phyloP scores from a whole-genome alignment of 2,329 filamentous ascomycete species.

The Botrytis byssoidea region DNA sequence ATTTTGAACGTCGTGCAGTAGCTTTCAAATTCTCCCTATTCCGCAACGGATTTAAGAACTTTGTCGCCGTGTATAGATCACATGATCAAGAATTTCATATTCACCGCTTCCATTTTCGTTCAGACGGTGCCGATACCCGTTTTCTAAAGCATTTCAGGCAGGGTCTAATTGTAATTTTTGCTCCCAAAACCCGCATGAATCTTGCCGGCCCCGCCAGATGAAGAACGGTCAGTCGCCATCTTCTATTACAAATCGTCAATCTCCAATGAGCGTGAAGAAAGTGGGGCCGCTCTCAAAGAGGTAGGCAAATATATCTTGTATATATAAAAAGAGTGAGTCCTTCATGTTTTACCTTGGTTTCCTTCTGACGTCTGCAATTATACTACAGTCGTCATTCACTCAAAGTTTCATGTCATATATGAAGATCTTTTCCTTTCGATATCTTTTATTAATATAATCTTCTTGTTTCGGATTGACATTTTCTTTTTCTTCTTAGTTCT shows the following conservation, averaged over 20 bases:
- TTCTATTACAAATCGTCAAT: conserved; percentile 5
- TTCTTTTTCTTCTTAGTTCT: neutral
- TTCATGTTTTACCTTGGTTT: neutral
- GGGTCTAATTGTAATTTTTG: neutral
- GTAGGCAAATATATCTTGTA: neutral
- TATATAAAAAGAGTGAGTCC: neutral
- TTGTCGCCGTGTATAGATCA: neutral
- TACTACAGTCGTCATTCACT: neutral
- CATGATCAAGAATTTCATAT: neutral
- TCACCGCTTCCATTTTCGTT: conserved; percentile 1
- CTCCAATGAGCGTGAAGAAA: neutral
- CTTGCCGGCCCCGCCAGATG: neutral
- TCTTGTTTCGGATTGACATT: neutral
- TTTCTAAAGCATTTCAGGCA: neutral
- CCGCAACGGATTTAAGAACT: conserved; percentile 7
- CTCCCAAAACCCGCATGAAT: neutral
- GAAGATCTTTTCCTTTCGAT: neutral
- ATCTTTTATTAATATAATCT: neutral
- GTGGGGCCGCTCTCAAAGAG: neutral
- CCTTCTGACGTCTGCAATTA: neutral
- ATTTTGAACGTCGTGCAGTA: neutral
- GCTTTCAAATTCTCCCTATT: neutral
- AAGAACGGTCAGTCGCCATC: conserved; percentile 7
- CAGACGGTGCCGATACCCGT: conserved; percentile 16
- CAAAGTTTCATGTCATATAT: neutral